These are phyloP conservation scores for Phytophthora vignae DNA, from an alignment of 352 stramenopile species.

Conservation along the genomic window DNA sequence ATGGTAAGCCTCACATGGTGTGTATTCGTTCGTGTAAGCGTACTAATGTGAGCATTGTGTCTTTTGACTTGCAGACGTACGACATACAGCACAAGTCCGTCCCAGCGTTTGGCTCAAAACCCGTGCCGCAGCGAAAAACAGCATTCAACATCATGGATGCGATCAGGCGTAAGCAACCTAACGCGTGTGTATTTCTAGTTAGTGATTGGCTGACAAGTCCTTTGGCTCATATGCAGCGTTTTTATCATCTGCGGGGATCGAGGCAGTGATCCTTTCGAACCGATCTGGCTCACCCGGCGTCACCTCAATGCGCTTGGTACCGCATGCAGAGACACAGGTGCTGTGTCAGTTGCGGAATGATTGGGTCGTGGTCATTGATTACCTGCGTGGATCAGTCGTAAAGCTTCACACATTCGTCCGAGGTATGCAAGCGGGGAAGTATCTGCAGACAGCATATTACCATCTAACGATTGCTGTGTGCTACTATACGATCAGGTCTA, in stretches of 20 bases:
- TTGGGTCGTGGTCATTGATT: conserved; percentile 72
- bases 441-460: not conserved
- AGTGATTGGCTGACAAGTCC: not conserved
- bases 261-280: conserved; percentile 40
- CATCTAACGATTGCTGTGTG: not conserved
- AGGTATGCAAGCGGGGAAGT: conserved; percentile 32
- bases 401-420: conserved; percentile 70
- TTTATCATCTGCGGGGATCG: conserved; percentile 38
- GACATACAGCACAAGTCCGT: conserved; percentile 71
- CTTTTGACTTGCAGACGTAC: conserved; percentile 51
- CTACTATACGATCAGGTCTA: conserved; percentile 16
- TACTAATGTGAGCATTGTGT: not conserved
- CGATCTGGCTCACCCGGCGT: conserved; percentile 42
- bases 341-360: conserved; percentile 77
- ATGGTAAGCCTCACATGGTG: conserved; percentile 39
- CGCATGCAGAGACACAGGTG: conserved; percentile 47
- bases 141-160: conserved; percentile 53
- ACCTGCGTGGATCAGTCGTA: conserved; percentile 38
- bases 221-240: conserved; percentile 21
- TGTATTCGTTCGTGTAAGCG: not conserved
- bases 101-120: conserved; percentile 70
- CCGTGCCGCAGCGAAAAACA: conserved; percentile 58
- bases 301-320: conserved; percentile 52
- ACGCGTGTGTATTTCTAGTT: not conserved
- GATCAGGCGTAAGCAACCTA: conserved; percentile 53